A percentile compares a stretch with the other conserved stretches of the same genome.
phyloP scores from a whole-genome alignment of 345 rosid genomes.

The Salix exigua region DNA sequence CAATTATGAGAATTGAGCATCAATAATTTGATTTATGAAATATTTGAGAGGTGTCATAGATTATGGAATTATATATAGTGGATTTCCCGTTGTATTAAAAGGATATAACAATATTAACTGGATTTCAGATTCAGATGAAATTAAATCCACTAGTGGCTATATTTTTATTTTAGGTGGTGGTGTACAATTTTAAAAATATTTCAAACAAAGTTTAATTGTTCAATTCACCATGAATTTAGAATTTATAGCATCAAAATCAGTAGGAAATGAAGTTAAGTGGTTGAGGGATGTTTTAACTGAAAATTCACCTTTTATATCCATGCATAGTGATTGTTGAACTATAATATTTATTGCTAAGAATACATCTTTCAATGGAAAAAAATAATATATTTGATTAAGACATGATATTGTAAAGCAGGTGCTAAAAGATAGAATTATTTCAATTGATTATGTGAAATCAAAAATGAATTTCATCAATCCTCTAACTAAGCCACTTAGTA shows the following conservation, averaged over 20 bases:
- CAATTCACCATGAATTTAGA: too few species aligned
- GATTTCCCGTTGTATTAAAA: background rate
- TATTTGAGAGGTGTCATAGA: background rate
- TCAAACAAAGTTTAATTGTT: background rate
- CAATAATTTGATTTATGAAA: background rate
- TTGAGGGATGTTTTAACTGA: background rate
- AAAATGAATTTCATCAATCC: too few species aligned
- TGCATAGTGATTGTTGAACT: background rate
- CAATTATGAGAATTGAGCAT: background rate
- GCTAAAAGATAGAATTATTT: too few species aligned
- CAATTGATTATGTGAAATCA: too few species aligned
- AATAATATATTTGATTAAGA: too few species aligned
- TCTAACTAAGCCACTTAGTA: too few species aligned
- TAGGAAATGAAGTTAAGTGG: too few species aligned
- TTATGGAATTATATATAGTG: background rate
- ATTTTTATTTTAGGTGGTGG: background rate
- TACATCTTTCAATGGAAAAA: background rate
- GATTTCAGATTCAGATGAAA: background rate
- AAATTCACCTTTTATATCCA: background rate
- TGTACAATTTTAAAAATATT: background rate
- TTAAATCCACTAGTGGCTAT: background rate
- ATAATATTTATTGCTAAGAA: background rate
- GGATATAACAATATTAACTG: background rate
- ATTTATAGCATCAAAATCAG: too few species aligned
- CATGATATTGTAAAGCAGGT: too few species aligned